Percentiles rank a stretch among this genome's conserved stretches.
These are phyloP conservation scores for Fraxinus paxiana DNA, from an alignment of 305 asterid genomes.

Conservation along the genomic window DNA sequence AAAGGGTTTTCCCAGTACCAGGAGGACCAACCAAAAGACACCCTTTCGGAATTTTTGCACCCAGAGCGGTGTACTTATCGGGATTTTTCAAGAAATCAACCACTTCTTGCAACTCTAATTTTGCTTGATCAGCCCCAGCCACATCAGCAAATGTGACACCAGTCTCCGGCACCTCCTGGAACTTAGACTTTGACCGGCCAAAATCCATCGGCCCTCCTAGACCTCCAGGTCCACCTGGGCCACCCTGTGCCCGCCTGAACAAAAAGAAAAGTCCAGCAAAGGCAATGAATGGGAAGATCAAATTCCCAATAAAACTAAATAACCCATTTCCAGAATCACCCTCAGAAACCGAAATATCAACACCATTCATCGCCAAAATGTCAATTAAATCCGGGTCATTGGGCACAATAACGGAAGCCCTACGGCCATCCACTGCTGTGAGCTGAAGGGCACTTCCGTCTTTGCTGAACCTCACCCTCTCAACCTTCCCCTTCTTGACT, in stretches of 20 bases:
- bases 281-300: slow-evolving; percentile 44
- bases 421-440: slow-evolving; percentile 47
- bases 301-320: slow-evolving; percentile 40
- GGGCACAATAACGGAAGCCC: slow-evolving; percentile 47
- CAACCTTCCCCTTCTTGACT: slow-evolving; percentile 92
- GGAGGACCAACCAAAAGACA: slow-evolving; percentile 55
- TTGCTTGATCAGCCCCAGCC: slow-evolving; percentile 60
- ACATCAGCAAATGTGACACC: slow-evolving; percentile 50
- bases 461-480: slow-evolving; percentile 46
- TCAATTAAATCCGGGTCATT: slow-evolving; percentile 52
- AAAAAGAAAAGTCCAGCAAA: slow-evolving; percentile 44
- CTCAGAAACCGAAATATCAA: slow-evolving; percentile 50
- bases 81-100: slow-evolving; percentile 52
- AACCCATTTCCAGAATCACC: slow-evolving; percentile 51
- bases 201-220: slow-evolving; percentile 57
- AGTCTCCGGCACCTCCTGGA: slow-evolving; percentile 52
- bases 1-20: slow-evolving; percentile 52
- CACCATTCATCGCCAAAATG: slow-evolving; percentile 51
- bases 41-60: slow-evolving; percentile 53
- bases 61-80: slow-evolving; percentile 49
- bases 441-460: slow-evolving; percentile 47
- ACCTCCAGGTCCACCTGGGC: slow-evolving; percentile 55
- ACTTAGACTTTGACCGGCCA: slow-evolving; percentile 50
- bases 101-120: slow-evolving; percentile 48
- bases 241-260: slow-evolving; percentile 45